These are phyloP conservation scores for Colletotrichum brevisporum DNA, from an alignment of 2,329 filamentous ascomycete genomes.

Conservation along the genomic window DNA sequence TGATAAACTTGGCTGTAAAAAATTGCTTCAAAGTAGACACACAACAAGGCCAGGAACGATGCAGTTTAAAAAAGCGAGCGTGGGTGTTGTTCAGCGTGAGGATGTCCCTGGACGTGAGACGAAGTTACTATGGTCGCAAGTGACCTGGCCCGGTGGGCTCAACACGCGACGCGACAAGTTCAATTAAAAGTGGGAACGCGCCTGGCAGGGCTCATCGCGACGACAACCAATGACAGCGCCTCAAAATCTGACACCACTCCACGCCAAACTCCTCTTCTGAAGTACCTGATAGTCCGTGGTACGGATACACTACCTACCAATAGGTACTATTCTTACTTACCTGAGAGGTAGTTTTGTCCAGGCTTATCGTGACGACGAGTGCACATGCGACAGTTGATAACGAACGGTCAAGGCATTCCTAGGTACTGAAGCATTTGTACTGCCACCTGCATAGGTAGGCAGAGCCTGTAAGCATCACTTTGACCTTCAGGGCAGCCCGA, in stretches of 20 bases:
- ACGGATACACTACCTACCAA: too few species aligned
- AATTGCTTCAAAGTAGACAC: not conserved
- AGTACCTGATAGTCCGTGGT: not conserved
- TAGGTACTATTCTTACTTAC: too few species aligned
- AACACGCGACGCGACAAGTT: constrained; percentile 31
- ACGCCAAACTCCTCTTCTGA: constrained; percentile 40
- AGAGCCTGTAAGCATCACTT: constrained; percentile 8
- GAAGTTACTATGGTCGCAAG: not conserved
- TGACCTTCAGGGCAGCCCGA: constrained; percentile 5
- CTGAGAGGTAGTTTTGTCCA: constrained; percentile 22
- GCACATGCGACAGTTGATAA: constrained; percentile 38
- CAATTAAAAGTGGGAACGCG: constrained; percentile 35
- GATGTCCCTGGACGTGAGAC: not conserved
- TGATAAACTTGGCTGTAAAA: not conserved
- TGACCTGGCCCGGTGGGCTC: too few species aligned
- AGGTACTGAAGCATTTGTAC: constrained; percentile 4
- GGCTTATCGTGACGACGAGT: constrained; percentile 39
- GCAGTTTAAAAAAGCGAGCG: not conserved
- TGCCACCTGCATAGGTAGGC: not conserved
- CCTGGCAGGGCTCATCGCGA: constrained; percentile 18
- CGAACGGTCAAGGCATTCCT: constrained; percentile 36
- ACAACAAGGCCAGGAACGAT: too few species aligned
- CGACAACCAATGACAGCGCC: constrained; percentile 16
- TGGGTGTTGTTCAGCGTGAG: not conserved
- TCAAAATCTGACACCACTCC: constrained; percentile 12